phyloP scores from a whole-genome alignment of 2,329 filamentous ascomycete genomes.

The Fusarium albidum region DNA sequence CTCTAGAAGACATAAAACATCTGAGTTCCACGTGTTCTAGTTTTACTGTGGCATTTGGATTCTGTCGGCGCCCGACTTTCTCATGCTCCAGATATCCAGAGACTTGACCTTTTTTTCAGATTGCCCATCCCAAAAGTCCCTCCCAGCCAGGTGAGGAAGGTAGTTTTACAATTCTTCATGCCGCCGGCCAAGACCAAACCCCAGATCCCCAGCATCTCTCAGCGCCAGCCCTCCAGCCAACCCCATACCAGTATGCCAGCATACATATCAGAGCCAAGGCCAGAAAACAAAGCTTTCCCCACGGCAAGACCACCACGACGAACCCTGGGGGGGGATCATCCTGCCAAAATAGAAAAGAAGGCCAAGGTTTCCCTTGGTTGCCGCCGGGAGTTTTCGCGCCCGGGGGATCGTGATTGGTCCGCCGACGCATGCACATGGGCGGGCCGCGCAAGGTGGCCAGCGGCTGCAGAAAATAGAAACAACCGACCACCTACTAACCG shows the following conservation, averaged over 20 bases:
- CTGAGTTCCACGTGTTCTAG: not conserved
- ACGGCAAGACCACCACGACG: not conserved
- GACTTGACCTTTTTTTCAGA: no score
- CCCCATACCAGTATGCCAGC: conserved; percentile 13
- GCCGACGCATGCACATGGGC: conserved; percentile 19
- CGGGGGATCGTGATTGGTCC: conserved; percentile 23
- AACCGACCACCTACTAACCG: no score
- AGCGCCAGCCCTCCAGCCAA: conserved; percentile 24
- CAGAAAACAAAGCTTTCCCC: conserved; percentile 29
- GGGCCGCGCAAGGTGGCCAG: conserved; percentile 38
- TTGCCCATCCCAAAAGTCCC: not conserved
- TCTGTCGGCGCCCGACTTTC: no score
- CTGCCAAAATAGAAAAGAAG: conserved; percentile 3
- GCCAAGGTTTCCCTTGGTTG: conserved; percentile 14
- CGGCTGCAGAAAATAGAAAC: conserved; percentile 41
- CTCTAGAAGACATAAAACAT: not conserved
- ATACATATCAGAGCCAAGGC: conserved; percentile 23
- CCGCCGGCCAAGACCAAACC: conserved; percentile 8
- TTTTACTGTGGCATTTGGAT: not conserved
- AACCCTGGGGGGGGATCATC: not conserved
- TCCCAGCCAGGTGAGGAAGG: no score
- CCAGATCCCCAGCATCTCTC: conserved; percentile 26
- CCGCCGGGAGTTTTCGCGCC: not conserved
- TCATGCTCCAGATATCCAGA: no score
- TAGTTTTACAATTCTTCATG: conserved; percentile 12